Percentiles rank a stretch among this genome's conserved stretches.
Evolutionary conservation across 192 early-diverging fungal species (phyloP).

Genomic region (Entomortierella chlamydospora): DNA sequence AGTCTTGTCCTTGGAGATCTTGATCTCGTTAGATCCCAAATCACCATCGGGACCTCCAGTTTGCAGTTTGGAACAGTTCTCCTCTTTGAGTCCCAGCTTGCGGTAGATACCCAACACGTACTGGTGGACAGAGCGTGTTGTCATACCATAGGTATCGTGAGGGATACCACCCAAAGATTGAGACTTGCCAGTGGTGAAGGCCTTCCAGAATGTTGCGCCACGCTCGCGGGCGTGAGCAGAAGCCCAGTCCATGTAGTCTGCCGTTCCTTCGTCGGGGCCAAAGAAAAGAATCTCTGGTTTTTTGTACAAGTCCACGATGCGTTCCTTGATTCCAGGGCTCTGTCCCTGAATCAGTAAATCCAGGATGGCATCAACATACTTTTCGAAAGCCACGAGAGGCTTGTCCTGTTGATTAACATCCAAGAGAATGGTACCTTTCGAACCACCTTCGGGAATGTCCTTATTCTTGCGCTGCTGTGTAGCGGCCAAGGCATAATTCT

Average conservation of each 20-base stretch:
- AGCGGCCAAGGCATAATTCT: constrained; percentile 96
- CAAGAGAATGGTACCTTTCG: constrained; percentile 92
- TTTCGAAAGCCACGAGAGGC: constrained; percentile 45
- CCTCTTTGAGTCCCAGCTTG: constrained; percentile 85
- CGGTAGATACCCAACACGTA: constrained; percentile 97
- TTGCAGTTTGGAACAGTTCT: constrained; percentile 90
- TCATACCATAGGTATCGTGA: constrained; percentile 98
- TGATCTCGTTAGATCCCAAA: constrained; percentile 98
- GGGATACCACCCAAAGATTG: constrained; percentile 97
- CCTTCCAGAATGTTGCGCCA: constrained; percentile 97
- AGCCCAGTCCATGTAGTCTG: constrained; percentile 99
- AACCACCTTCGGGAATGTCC: constrained; percentile 99
- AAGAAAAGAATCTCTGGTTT: constrained; percentile 96
- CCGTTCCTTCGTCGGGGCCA: constrained; percentile 77
- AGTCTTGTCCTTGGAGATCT: constrained; percentile 97
- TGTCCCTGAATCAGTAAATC: constrained; percentile 92
- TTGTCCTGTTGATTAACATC: constrained; percentile 54
- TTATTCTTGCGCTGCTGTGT: constrained; percentile 99
- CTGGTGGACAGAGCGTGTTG: constrained; percentile 99
- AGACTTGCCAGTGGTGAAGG: constrained; percentile 98
- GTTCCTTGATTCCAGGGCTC: constrained; percentile 97
- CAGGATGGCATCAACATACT: constrained; percentile 60
- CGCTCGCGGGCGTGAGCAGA: constrained; percentile 91
- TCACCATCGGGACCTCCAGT: constrained; percentile 99
- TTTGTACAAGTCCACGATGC: constrained; percentile 89